These are phyloP conservation scores for Tricholoma terreum DNA, from an alignment of 768 basidiomycete genomes.

Conservation along the genomic window DNA sequence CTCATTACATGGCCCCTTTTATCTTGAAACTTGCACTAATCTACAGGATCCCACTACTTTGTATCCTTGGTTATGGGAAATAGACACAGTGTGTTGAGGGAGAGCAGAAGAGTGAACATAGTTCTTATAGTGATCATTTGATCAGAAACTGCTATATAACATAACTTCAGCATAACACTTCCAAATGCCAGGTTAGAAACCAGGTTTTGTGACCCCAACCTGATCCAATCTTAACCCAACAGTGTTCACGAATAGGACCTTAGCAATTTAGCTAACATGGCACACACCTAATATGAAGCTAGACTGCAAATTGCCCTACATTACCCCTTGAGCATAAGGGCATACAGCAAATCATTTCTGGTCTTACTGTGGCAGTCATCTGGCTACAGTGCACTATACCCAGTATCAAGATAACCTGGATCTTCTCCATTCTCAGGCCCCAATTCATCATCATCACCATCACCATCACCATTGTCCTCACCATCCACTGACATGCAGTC, in stretches of 20 bases:
- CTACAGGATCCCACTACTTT: background rate
- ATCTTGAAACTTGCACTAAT: background rate
- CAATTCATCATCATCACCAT: too few relatives aligned
- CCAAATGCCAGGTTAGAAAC: background rate
- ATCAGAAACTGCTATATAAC: background rate
- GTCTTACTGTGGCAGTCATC: too few relatives aligned
- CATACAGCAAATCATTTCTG: too few relatives aligned
- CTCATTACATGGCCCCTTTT: background rate
- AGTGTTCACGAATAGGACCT: background rate
- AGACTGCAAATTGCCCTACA: too few relatives aligned
- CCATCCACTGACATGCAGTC: too few relatives aligned
- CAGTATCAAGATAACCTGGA: too few relatives aligned
- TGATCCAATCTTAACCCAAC: background rate
- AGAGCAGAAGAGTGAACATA: background rate
- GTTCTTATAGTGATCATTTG: background rate
- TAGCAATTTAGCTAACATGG: too few relatives aligned
- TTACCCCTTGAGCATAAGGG: too few relatives aligned
- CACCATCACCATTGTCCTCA: too few relatives aligned
- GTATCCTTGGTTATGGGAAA: background rate
- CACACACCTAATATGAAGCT: too few relatives aligned
- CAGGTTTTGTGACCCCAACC: background rate
- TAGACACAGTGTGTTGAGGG: background rate
- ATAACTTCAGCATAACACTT: background rate
- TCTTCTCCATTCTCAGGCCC: too few relatives aligned
- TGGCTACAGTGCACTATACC: too few relatives aligned